These are phyloP conservation scores for Talaromyces verruculosus DNA, from an alignment of 2,329 filamentous ascomycete genomes.

Conservation along the genomic window DNA sequence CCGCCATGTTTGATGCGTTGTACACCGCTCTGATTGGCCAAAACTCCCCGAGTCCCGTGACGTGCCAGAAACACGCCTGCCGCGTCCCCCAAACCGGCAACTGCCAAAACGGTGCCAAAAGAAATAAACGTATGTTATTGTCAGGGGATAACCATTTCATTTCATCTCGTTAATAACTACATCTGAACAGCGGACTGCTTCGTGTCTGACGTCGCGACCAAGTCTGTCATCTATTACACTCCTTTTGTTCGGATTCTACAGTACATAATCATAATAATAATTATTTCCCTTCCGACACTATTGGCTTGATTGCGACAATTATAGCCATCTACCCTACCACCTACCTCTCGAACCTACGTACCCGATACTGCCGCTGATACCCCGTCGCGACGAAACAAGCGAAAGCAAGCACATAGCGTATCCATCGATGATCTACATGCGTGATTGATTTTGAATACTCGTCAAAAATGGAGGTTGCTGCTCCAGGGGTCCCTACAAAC, in stretches of 20 bases:
- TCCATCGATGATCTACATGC: constrained; percentile 34
- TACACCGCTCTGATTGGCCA: background rate
- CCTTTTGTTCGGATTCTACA: constrained; percentile 12
- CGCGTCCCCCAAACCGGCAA: constrained; percentile 25
- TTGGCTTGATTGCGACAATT: background rate
- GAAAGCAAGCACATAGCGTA: background rate
- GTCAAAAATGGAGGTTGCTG: constrained; percentile 41
- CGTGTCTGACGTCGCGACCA: background rate
- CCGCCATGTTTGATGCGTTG: constrained; percentile 1
- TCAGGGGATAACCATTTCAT: background rate
- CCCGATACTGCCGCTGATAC: background rate
- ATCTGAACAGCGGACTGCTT: background rate
- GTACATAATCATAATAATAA: constrained; percentile 12
- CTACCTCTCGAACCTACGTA: background rate
- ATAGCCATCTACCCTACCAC: background rate
- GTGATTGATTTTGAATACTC: constrained; percentile 26
- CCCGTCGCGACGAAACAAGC: background rate
- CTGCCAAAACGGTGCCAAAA: constrained; percentile 16
- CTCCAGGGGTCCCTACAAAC: constrained; percentile 36
- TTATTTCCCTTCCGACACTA: background rate
- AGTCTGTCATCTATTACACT: background rate
- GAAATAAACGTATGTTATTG: constrained; percentile 1
- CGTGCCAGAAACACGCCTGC: constrained; percentile 26
- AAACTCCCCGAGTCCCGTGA: constrained; percentile 21
- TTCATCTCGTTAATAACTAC: background rate